phyloP scores from a whole-genome alignment of 148 eudicot genomes.

The Rhododendron kiyosumense region DNA sequence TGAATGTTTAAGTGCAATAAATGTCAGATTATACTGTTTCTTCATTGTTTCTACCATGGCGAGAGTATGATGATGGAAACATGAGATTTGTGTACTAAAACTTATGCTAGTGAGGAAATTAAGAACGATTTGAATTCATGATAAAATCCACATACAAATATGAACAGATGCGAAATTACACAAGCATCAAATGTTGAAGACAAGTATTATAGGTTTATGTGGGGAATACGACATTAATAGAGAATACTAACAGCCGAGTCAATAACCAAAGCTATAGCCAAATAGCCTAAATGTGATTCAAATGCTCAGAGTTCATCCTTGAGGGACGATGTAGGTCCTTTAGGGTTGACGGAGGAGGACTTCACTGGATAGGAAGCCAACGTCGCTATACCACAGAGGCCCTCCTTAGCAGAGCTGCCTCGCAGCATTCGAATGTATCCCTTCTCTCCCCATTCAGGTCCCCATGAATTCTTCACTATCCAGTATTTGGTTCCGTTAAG shows the following conservation, averaged over 20 bases:
- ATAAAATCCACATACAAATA: not conserved
- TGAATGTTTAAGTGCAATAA: not conserved
- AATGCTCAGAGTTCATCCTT: constrained; percentile 50
- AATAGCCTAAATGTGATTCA: not conserved
- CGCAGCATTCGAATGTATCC: constrained; percentile 61
- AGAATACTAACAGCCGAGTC: not conserved
- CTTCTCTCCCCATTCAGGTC: constrained; percentile 68
- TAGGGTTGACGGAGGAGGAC: constrained; percentile 42
- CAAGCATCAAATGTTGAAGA: not conserved
- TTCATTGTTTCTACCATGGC: not conserved
- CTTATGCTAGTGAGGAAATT: not conserved
- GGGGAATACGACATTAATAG: not conserved
- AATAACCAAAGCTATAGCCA: not conserved
- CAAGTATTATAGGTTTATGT: not conserved
- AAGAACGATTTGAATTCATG: not conserved
- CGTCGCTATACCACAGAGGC: constrained; percentile 67
- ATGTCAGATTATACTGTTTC: not conserved
- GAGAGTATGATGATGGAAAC: not conserved
- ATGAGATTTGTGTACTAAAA: not conserved
- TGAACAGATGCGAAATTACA: not conserved
- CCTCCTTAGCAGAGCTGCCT: constrained; percentile 38
- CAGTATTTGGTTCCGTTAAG: constrained; percentile 64
- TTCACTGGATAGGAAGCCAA: constrained; percentile 62
- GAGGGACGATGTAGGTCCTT: constrained; percentile 3
- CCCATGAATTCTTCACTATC: constrained; percentile 78